Base-by-base conservation (phyloP, 441 rosid species). In the Corymbia citriodora region DNA sequence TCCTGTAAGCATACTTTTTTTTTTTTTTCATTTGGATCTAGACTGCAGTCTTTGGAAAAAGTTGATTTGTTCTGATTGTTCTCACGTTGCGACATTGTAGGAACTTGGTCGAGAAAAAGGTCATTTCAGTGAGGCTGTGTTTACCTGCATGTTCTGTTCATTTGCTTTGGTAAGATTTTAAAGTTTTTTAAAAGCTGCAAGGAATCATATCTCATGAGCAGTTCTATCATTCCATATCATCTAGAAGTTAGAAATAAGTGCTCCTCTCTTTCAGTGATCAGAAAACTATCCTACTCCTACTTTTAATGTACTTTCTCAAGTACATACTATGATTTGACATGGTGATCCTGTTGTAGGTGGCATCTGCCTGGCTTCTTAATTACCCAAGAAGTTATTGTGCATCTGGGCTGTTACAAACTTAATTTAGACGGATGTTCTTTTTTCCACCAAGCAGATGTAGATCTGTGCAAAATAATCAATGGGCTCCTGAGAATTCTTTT, bases 21-120 rank as follows among this genome's bases (percentile, higher is more conserved):
- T 27, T 36, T 27, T 87, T 36, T 61, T 19, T 25, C 48, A 55
- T 27, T 87, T 4, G 21, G 48, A 40, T 16, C 59, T 87, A 61
- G 68, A 53, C 48, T 57, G 50, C 48, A 55, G 27, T 19, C 61
- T 21, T 54, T 14, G 50, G 65, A 33, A 55, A 87, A 61, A 23
- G 70, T 55, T 87, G 45, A n/a, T 33, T 61, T 15, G 50, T 36
- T 36, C 70, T 87, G 52, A 87, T 55, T 54, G 61, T 87, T 36
- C 52, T 87, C 18, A 79, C 9, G 16, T 79, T 52, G 45, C 45
- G 85, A 12, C 50, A 79, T 12, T 87, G 11, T 55, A 87, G 88
- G 88, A 87, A 87, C 53, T 87, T 55, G 88, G 88, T 87, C 88
- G 8, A 55, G 70, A 55, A 33, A 87, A 87, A 87, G 88, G 88